Base-by-base conservation (phyloP, 2,329 filamentous ascomycete species). In the Decorospora gaudefroyi region DNA sequence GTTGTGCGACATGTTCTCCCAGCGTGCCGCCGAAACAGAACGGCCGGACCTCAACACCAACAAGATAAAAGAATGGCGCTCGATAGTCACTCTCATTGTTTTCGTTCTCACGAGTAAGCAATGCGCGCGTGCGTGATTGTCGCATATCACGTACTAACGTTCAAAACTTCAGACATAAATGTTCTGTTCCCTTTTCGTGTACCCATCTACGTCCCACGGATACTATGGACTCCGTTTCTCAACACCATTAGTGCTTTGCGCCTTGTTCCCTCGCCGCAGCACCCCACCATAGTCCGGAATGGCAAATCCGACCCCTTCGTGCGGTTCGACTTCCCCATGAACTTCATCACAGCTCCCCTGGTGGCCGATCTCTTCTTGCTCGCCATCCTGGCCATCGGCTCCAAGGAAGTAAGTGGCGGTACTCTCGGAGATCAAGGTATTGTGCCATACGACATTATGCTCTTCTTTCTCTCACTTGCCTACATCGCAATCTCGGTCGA, bases 401-500 rank as follows among this genome's bases (percentile, higher is more conserved):
- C 77, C 15, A 53, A 78, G 42, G 86, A 89, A 68, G 84, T 89
- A 0, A 74, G 79, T n/a, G 85, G 81, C 57, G 86, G 86, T 2
- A 88, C 82, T 0, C 67, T 86, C 6, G 85, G 85, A 0, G 75
- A 83, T 1, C 72, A 86, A 56, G 74, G 83, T 58, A 89, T 90
- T 54, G 75, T 75, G 2, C 86, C 86, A 0, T 77, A 87, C 53
- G 85, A 89, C 48, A 88, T 88, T 49, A 87, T 89, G 83, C 71
- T 76, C 11, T 89, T 89, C 70, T 89, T 90, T 70, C 74, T 89
- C 29, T 86, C 84, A 0, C 65, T 88, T 29, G 86, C 86, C 2
- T 90, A 89, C 57, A 88, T 89, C 46, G 86, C 86, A 32, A 87
- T 90, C 31, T 88, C 85, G 0, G 87, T 89, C 46, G 86, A 89